phyloP scores from a whole-genome alignment of 2,329 filamentous ascomycete genomes.

The Huntiella bhutanensis region DNA sequence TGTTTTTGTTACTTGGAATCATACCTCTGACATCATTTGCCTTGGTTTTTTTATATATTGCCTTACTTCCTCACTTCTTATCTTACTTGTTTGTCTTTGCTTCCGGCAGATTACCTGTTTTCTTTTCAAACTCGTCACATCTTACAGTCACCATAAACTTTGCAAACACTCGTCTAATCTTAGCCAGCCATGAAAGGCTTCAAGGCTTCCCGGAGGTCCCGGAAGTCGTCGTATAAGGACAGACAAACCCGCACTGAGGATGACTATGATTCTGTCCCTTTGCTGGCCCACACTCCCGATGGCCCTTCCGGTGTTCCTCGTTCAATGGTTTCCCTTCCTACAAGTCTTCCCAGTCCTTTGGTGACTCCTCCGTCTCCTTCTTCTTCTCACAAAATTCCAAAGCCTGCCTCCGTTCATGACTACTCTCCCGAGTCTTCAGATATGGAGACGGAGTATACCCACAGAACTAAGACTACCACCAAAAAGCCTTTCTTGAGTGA shows the following conservation, averaged over 20 bases:
- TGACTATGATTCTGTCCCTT: conserved; percentile 6
- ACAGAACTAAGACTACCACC: neutral
- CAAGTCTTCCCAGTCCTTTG: no score
- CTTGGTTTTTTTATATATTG: no score
- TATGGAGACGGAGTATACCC: conserved; percentile 5
- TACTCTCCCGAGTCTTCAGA: conserved; percentile 5
- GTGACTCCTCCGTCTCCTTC: neutral
- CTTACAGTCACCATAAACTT: neutral
- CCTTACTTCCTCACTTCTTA: no score
- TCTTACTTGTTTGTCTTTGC: no score
- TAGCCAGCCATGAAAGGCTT: conserved; percentile 9
- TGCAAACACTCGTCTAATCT: neutral
- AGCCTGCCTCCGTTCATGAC: conserved; percentile 4
- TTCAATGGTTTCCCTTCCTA: neutral
- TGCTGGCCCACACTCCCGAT: neutral
- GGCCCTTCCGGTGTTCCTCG: neutral
- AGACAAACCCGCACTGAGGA: neutral
- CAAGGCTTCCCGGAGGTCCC: conserved; percentile 7
- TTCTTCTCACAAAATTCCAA: neutral
- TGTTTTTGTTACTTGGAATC: no score
- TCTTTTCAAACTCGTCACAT: neutral
- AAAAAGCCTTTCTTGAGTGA: conserved; percentile 1
- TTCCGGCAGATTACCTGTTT: no score
- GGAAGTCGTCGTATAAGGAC: neutral
- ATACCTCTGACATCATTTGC: no score